Conservation (phyloP, 345 rosid species). For the Brassica carinata region DNA sequence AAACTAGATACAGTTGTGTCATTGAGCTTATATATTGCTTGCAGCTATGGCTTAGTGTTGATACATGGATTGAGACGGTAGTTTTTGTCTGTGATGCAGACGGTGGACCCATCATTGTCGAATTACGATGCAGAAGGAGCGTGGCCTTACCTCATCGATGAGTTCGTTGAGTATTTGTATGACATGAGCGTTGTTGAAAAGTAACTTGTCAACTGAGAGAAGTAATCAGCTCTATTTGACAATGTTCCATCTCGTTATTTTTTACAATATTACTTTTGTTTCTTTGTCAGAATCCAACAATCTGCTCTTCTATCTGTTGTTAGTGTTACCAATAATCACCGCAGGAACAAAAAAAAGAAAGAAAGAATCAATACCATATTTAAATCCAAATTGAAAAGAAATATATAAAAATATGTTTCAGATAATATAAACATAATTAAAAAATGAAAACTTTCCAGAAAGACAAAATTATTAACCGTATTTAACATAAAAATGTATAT, state of each 20-base stretch:
- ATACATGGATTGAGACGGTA: slow-evolving; percentile 14
- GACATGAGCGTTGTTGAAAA: slow-evolving; percentile 60
- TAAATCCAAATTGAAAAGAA: no score
- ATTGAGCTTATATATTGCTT: slow-evolving; percentile 11
- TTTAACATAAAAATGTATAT: no score
- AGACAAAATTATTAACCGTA: no score
- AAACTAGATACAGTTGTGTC: not conserved
- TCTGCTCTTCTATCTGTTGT: slow-evolving; percentile 7
- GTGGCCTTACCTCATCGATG: slow-evolving; percentile 97
- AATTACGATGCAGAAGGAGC: slow-evolving; percentile 95
- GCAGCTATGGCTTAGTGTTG: slow-evolving; percentile 18
- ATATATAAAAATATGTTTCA: no score
- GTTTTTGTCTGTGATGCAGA: slow-evolving; percentile 45
- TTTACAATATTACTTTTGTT: slow-evolving; percentile 16
- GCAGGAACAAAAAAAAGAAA: slow-evolving; percentile 43
- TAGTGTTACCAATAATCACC: slow-evolving; percentile 50
- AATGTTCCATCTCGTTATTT: slow-evolving; percentile 21
- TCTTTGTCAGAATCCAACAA: slow-evolving; percentile 14
- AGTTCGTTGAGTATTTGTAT: slow-evolving; percentile 85
- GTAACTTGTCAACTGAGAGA: slow-evolving; percentile 28
- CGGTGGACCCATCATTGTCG: slow-evolving; percentile 64
- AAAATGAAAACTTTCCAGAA: no score
- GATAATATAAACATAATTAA: no score
- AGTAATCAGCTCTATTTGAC: slow-evolving; percentile 25
- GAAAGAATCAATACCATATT: not conserved